Evolutionary conservation across 345 rosid genomes (phyloP).

Genomic region (Brassica napus): DNA sequence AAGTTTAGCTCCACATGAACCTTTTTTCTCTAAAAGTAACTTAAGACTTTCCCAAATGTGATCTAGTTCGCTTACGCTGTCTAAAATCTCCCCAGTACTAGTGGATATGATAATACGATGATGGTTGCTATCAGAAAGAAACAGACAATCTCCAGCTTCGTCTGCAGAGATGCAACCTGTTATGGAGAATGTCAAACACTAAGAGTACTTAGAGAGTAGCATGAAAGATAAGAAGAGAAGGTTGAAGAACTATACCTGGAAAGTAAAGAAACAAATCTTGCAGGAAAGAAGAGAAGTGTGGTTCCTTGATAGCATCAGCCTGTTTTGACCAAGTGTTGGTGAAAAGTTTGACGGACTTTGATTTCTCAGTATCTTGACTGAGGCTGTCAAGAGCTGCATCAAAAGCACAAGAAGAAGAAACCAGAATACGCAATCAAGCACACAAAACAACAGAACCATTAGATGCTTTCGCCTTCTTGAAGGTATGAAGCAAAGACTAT

Average conservation of each 20-base stretch:
- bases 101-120: slow-evolving; percentile 75
- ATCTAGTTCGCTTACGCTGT: slow-evolving; percentile 60
- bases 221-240: slow-evolving; percentile 7
- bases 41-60: not conserved
- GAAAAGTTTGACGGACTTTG: slow-evolving; percentile 36
- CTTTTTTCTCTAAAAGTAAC: not conserved
- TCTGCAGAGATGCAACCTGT: slow-evolving; percentile 83
- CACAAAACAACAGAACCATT: not conserved
- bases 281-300: slow-evolving; percentile 48
- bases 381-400: slow-evolving; percentile 54
- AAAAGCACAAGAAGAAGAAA: slow-evolving; percentile 30
- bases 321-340: slow-evolving; percentile 61
- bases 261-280: slow-evolving; percentile 63
- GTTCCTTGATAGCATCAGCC: slow-evolving; percentile 53
- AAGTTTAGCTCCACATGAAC: slow-evolving; percentile 6
- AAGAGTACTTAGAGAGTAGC: slow-evolving; percentile 13
- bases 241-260: slow-evolving; percentile 55
- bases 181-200: slow-evolving; percentile 4
- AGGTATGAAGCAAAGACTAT: not conserved
- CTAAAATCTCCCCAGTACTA: slow-evolving; percentile 66
- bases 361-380: slow-evolving; percentile 42
- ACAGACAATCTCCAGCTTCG: slow-evolving; percentile 60
- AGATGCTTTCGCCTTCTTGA: not conserved
- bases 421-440: slow-evolving; percentile 12
- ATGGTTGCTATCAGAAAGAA: slow-evolving; percentile 93